Base-by-base conservation (phyloP, 1,284 basidiomycete species). In the Inonotus hispidus region DNA sequence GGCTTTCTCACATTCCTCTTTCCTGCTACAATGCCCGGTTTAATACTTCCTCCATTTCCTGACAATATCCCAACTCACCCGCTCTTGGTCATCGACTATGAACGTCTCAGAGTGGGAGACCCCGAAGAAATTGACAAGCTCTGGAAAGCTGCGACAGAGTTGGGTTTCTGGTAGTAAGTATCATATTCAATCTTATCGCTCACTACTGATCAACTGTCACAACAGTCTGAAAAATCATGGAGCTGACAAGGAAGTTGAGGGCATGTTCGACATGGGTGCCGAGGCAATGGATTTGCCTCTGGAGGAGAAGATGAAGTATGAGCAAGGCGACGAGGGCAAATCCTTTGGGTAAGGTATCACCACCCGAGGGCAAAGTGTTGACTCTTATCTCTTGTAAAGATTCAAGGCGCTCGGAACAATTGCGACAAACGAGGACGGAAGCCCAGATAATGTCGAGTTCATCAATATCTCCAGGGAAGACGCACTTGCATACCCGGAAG, bases 391-490 rank as follows among this genome's bases (percentile, higher is more conserved):
- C 10, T 41, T 11, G n/a, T 0, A 52, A 64, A 87, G 86, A 29
- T 88, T 88, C 68, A 88, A 88, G 73, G 80, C 79, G 3, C 77
- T 78, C 0, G 87, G 87, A 1, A 79, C 80, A 0, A 84, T 80
- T 61, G 84, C 82, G n/a, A 80, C 84, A 3, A 83, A 89, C 66
- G 79, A 82, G n/a, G 75, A 75, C n/a, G 87, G 87, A 43, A 68
- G 71, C 37, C 63, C 70, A 10, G 86, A 88, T 68, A 80, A 79
- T 0, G 77, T 80, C 16, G 85, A 88, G 66, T 87, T 87, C 71
- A 74, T 88, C 64, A 88, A 88, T 66, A 71, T 88, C 27, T 73
- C 87, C 0, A 84, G 85, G 67, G 85, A 89, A 67, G 87, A 89
- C 63, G 82, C 76, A 0, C 68, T 87, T 0, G 77, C 82, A 0